These are phyloP conservation scores for Beauveria sp. DNA, from an alignment of 2,329 filamentous ascomycete genomes.

Conservation along the genomic window DNA sequence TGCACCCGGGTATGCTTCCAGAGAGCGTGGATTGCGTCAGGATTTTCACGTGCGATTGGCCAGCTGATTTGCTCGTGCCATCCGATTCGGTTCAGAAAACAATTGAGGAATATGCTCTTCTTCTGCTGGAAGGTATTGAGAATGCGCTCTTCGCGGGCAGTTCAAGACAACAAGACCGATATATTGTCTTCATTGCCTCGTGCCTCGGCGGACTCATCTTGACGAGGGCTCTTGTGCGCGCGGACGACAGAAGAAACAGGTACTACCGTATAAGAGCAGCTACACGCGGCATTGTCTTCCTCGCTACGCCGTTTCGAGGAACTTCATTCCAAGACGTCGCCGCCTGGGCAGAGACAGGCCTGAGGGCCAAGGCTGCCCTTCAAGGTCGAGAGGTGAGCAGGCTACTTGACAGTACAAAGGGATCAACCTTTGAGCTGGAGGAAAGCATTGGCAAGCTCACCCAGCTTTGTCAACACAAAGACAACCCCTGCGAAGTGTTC, in stretches of 20 bases:
- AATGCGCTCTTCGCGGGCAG: slow-evolving; percentile 4
- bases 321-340: background rate
- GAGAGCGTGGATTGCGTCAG: background rate
- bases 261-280: background rate
- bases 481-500: slow-evolving; percentile 12
- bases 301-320: background rate
- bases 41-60: background rate
- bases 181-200: background rate
- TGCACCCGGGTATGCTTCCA: background rate
- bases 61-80: background rate
- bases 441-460: slow-evolving; percentile 18
- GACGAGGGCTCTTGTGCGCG: background rate
- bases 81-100: background rate
- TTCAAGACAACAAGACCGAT: background rate
- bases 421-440: slow-evolving; percentile 13
- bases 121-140: slow-evolving; percentile 19
- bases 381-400: slow-evolving; percentile 11
- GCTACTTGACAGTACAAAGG: slow-evolving; percentile 15
- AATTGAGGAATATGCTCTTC: slow-evolving; percentile 14
- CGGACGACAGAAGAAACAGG: background rate
- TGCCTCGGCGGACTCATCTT: background rate
- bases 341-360: background rate
- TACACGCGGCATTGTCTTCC: background rate
- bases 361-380: background rate
- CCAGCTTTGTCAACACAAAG: slow-evolving; percentile 9